A percentile compares a stretch with the other conserved stretches of the same genome.
Conservation (phyloP, 2,329 filamentous ascomycete species). For the Paraconiothyrium sp. region DNA sequence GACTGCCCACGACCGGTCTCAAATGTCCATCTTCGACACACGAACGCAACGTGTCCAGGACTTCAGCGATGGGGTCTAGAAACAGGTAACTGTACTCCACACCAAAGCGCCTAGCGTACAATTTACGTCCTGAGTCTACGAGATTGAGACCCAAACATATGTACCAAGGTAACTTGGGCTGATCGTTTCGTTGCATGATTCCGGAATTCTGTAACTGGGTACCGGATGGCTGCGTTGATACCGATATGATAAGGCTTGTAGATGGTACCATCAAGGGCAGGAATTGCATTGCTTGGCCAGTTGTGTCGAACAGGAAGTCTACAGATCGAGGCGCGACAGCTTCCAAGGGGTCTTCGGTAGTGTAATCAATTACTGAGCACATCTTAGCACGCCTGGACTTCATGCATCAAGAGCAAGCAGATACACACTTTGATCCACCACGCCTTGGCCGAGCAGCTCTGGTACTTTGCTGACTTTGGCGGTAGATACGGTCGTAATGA, state of each 20-base stretch:
- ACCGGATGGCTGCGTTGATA: neutral
- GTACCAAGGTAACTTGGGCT: neutral
- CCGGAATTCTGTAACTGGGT: neutral
- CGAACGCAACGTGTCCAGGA: neutral
- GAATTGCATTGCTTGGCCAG: neutral
- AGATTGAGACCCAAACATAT: neutral
- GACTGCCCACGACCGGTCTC: neutral
- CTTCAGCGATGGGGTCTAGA: neutral
- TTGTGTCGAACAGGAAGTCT: neutral
- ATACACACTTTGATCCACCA: neutral
- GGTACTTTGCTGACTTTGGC: neutral
- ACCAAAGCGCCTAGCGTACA: neutral
- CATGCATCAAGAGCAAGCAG: neutral
- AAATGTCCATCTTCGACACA: neutral
- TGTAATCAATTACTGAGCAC: neutral
- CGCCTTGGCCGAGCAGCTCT: neutral
- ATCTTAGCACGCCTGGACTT: neutral
- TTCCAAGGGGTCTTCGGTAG: neutral
- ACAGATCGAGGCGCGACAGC: neutral
- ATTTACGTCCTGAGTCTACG: neutral
- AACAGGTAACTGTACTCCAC: neutral
- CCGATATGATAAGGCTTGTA: neutral
- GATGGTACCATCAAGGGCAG: neutral
- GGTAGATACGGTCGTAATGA: neutral
- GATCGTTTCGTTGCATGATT: neutral